Evolutionary conservation across 352 stramenopile genomes (phyloP), one percentile per base, ranked within the genome.

Genomic region (Globisporangium perplexum): DNA sequence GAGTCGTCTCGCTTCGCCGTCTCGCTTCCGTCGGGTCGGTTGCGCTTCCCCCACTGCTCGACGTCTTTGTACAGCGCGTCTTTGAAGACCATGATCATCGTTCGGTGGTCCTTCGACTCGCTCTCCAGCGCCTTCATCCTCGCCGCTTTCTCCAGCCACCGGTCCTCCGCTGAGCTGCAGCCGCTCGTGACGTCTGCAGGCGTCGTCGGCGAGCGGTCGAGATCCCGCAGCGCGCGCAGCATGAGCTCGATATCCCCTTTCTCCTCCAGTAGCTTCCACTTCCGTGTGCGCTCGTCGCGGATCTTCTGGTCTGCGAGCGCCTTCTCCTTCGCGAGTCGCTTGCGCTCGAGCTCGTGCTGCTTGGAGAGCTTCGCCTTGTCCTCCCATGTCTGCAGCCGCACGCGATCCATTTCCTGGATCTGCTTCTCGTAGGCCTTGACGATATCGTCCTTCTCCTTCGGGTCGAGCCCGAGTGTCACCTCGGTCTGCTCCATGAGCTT

Each of bases 361-460:
- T 93, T 90, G 1, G 83, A 93, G 0, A 93, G 63, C 36, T 86
- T 84, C 2, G 84, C 74, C 38, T 96, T 96, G 60, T 92, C 80
- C 58, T 96, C 84, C 86, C 86, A 96, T 3, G 86, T 96, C 59
- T 96, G 83, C 33, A 92, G 46, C 14, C 81, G 74, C 11, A 96
- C 69, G 1, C 77, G 70, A 47, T 95, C 84, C 71, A 96, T 95
- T 52, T 96, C 88, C 57, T 94, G 79, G 46, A 96, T 95, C 51
- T 96, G 85, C 47, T 92, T 88, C 42, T 91, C 80, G 47, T 93
- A 92, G 52, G 83, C 84, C 42, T 77, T 86, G 4, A 94, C 77
- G 33, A 94, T 90, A n/a, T 94, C 79, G 20, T 92, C 81, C 55
- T 94, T 94, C 49, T 94, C 83, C 43, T 88, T 86, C 4, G 82